Percentiles rank a stretch among this genome's conserved stretches.
Conservation (phyloP, 2,329 filamentous ascomycete genomes). For the Exophiala lecanii-corni region DNA sequence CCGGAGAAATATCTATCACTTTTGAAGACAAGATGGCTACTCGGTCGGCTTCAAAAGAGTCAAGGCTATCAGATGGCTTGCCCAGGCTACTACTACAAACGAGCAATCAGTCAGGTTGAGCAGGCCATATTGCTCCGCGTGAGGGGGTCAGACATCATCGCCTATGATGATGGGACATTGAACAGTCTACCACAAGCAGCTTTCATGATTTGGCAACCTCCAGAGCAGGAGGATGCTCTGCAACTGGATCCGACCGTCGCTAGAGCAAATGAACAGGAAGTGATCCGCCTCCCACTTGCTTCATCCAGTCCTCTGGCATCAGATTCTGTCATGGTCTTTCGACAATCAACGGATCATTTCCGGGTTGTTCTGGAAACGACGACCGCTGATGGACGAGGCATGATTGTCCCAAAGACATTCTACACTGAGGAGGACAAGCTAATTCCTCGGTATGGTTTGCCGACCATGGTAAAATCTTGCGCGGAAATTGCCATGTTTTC, state of each 20-base stretch:
- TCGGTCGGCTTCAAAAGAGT: constrained; percentile 1
- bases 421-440: constrained; percentile 7
- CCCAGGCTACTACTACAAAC: constrained; percentile 7
- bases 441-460: constrained; percentile 9
- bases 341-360: constrained; percentile 2
- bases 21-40: constrained; percentile 7
- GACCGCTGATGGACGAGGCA: neutral
- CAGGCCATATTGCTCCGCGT: constrained; percentile 4
- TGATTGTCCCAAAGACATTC: constrained; percentile 3
- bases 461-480: constrained; percentile 1
- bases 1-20: constrained; percentile 9
- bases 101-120: constrained; percentile 7
- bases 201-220: constrained; percentile 5
- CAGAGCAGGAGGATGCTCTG: constrained; percentile 1
- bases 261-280: constrained; percentile 6
- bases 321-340: constrained; percentile 4
- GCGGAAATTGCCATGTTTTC: constrained; percentile 7
- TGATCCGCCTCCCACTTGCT: constrained; percentile 3
- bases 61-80: constrained; percentile 2
- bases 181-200: neutral
- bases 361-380: constrained; percentile 4
- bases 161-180: constrained; percentile 4
- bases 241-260: constrained; percentile 2
- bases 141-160: constrained; percentile 1
- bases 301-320: neutral